These are phyloP conservation scores for Vigna radiata DNA, from an alignment of 306 rosid genomes.

Conservation along the genomic window DNA sequence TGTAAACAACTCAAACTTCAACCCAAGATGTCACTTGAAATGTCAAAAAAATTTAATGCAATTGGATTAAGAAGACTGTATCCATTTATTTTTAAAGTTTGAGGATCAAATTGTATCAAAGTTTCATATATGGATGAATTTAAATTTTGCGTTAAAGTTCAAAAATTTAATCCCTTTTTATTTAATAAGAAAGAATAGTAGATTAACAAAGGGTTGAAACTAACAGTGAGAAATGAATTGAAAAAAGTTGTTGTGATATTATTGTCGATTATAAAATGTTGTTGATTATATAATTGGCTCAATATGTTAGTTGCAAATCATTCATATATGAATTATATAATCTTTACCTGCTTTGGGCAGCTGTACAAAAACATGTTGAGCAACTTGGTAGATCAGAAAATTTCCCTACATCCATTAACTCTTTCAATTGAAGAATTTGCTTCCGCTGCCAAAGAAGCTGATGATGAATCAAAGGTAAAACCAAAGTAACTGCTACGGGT, in stretches of 20 bases:
- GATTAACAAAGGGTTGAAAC: neutral
- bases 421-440: conserved; percentile 74
- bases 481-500: neutral
- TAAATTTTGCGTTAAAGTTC: too few relatives aligned
- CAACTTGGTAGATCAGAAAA: conserved; percentile 54
- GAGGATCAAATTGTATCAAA: too few relatives aligned
- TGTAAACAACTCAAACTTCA: too few relatives aligned
- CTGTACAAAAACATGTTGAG: conserved; percentile 58
- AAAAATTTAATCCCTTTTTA: neutral
- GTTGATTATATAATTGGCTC: conserved; percentile 9
- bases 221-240: conserved; percentile 5
- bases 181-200: conserved; percentile 8
- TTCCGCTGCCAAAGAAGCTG: conserved; percentile 71
- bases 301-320: neutral
- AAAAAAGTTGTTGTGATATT: neutral
- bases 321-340: conserved; percentile 16
- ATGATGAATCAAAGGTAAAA: conserved; percentile 68
- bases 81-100: too few relatives aligned
- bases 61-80: too few relatives aligned
- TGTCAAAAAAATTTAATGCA: too few relatives aligned
- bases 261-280: neutral
- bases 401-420: conserved; percentile 62
- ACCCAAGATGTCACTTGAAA: too few relatives aligned
- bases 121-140: too few relatives aligned
- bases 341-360: conserved; percentile 53